phyloP scores from a whole-genome alignment of 1,139 yeast species.

The Lodderomyces oxycetoniae region DNA sequence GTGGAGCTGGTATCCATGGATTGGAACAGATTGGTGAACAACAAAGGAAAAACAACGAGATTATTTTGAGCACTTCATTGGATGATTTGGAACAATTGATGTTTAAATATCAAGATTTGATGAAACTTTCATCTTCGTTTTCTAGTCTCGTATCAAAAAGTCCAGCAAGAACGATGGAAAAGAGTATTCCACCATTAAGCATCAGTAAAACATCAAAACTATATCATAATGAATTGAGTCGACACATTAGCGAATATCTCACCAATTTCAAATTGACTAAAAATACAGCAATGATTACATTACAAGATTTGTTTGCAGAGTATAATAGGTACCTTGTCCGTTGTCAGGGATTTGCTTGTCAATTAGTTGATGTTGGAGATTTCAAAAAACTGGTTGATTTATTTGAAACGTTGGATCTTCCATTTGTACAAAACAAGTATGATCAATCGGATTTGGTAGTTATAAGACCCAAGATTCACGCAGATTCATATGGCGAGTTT shows the following conservation, averaged over 20 bases:
- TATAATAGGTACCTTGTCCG: conserved; percentile 36
- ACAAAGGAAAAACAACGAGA: conserved; percentile 56
- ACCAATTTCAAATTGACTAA: conserved; percentile 27
- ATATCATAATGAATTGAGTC: conserved; percentile 36
- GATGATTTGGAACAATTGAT: conserved; percentile 75
- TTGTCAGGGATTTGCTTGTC: conserved; percentile 42
- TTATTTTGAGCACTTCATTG: conserved; percentile 62
- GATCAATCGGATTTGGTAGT: conserved; percentile 35
- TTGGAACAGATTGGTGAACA: conserved; percentile 58
- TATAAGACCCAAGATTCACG: conserved; percentile 20
- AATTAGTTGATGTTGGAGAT: conserved; percentile 29
- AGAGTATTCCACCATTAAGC: conserved; percentile 28
- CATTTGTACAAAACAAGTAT: conserved; percentile 29
- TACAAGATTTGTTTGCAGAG: conserved; percentile 40
- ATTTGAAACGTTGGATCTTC: conserved; percentile 30
- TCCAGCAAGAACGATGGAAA: background rate
- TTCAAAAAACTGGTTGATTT: conserved; percentile 28
- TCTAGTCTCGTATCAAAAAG: conserved; percentile 22
- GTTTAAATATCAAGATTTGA: conserved; percentile 72
- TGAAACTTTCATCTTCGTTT: conserved; percentile 50
- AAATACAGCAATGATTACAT: conserved; percentile 36
- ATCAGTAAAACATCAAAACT: conserved; percentile 27
- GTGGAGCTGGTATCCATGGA: conserved; percentile 58
- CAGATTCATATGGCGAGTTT: conserved; percentile 21
- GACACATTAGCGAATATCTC: conserved; percentile 53